Evolutionary conservation across 2,329 filamentous ascomycete species (phyloP).

Genomic region (Cercospora sojina): DNA sequence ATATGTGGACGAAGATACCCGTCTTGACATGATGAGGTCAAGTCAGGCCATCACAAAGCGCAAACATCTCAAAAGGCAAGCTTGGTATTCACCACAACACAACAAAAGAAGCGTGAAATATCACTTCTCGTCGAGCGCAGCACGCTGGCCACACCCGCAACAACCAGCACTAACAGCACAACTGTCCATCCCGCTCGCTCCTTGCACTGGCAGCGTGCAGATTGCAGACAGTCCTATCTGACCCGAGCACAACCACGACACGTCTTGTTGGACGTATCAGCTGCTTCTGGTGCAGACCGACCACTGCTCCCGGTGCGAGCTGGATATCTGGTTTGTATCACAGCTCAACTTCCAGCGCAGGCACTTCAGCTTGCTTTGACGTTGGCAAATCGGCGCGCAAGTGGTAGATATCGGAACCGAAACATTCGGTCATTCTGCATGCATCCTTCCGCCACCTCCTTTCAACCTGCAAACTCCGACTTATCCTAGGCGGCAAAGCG

Average conservation of each 20-base stretch:
- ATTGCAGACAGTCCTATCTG: neutral
- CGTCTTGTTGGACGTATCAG: neutral
- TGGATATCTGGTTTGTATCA: neutral
- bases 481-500: neutral
- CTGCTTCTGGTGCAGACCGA: neutral
- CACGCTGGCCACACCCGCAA: no score
- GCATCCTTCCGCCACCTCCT: slow-evolving; percentile 14
- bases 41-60: no score
- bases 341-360: neutral
- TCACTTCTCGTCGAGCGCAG: no score
- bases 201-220: neutral
- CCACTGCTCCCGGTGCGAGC: neutral
- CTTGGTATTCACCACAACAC: no score
- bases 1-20: no score
- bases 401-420: slow-evolving; percentile 17
- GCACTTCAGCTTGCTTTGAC: neutral
- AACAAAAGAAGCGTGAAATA: no score
- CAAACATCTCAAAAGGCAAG: no score
- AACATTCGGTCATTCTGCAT: neutral
- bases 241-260: neutral
- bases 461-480: neutral
- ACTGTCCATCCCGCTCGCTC: neutral
- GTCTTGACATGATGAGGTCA: no score
- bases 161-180: no score
- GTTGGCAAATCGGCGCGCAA: neutral